Conservation (phyloP, 768 basidiomycete genomes). For the Pleurotus platypus region DNA sequence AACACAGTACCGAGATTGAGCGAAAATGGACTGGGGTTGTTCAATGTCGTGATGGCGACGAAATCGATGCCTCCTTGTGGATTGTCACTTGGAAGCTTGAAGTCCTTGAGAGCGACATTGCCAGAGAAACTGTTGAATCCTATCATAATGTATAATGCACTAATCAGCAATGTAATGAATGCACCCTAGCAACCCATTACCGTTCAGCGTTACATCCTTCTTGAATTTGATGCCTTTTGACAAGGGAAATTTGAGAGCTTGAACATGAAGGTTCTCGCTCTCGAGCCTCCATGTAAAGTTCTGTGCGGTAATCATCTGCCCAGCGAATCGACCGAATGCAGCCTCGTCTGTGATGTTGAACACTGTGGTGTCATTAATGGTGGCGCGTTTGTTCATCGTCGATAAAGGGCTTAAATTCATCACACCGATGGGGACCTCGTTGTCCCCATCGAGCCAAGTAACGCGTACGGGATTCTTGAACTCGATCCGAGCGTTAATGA, state of each 20-base stretch:
- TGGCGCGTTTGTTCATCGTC: conserved; percentile 53
- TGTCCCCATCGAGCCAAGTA: conserved; percentile 51
- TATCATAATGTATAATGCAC: conserved; percentile 15
- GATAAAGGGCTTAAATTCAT: conserved; percentile 46
- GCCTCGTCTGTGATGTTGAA: conserved; percentile 55
- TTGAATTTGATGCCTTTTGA: conserved; percentile 64
- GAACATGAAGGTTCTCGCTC: conserved; percentile 54
- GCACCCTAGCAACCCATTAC: conserved; percentile 23
- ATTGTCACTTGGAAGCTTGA: conserved; percentile 65
- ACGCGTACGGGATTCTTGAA: conserved; percentile 59
- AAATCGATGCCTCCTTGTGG: conserved; percentile 69
- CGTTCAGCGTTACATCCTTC: conserved; percentile 56
- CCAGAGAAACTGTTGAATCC: conserved; percentile 62
- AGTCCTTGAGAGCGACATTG: conserved; percentile 50
- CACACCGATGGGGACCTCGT: conserved; percentile 45
- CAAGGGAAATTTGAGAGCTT: conserved; percentile 64
- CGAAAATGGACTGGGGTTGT: conserved; percentile 65
- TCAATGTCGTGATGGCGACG: conserved; percentile 48
- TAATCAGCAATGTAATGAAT: neutral
- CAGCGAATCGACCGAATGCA: conserved; percentile 61
- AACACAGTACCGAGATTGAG: conserved; percentile 64
- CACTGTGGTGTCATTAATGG: conserved; percentile 54
- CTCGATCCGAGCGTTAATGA: conserved; percentile 57
- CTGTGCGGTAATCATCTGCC: conserved; percentile 58
- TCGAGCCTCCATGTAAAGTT: conserved; percentile 68